Percentiles rank a stretch among this genome's conserved stretches.
These are phyloP conservation scores for Flaveria linearis DNA, from an alignment of 129 eudicot species.

Conservation along the genomic window DNA sequence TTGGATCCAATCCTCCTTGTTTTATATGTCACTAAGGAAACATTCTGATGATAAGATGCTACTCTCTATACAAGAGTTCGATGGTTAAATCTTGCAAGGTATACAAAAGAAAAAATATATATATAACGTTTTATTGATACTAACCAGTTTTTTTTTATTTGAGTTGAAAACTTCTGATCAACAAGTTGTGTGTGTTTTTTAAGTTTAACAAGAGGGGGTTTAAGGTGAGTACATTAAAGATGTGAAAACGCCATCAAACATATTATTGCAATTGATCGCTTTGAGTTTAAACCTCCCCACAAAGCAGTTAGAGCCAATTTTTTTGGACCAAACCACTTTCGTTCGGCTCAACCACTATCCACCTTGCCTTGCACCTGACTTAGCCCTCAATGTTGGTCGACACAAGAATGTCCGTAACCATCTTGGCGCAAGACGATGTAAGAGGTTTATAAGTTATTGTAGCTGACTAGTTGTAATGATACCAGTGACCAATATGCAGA, in stretches of 20 bases:
- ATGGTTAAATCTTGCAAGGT: too few species aligned
- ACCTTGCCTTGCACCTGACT: conserved; percentile 63
- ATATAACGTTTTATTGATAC: too few species aligned
- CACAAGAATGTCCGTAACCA: conserved; percentile 73
- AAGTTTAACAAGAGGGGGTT: conserved; percentile 37
- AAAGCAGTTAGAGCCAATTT: conserved; percentile 46
- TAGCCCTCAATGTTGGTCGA: conserved; percentile 80
- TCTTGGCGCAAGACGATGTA: conserved; percentile 73
- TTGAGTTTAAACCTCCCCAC: conserved; percentile 51
- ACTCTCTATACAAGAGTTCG: too few species aligned
- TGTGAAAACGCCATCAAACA: conserved; percentile 45
- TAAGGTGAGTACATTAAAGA: conserved; percentile 52
- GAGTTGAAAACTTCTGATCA: neutral
- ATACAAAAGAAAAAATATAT: too few species aligned
- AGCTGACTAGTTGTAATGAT: neutral
- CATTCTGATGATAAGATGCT: too few species aligned
- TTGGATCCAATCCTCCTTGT: too few species aligned
- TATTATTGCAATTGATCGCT: conserved; percentile 53
- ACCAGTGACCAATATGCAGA: neutral
- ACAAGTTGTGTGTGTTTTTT: neutral
- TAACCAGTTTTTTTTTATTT: neutral
- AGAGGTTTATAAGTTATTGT: conserved; percentile 55
- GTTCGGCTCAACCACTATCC: conserved; percentile 70
- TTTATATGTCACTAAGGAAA: too few species aligned
- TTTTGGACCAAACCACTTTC: conserved; percentile 54